Base-by-base conservation (phyloP, 495 filamentous ascomycete species). In the Cetradonia linearis region DNA sequence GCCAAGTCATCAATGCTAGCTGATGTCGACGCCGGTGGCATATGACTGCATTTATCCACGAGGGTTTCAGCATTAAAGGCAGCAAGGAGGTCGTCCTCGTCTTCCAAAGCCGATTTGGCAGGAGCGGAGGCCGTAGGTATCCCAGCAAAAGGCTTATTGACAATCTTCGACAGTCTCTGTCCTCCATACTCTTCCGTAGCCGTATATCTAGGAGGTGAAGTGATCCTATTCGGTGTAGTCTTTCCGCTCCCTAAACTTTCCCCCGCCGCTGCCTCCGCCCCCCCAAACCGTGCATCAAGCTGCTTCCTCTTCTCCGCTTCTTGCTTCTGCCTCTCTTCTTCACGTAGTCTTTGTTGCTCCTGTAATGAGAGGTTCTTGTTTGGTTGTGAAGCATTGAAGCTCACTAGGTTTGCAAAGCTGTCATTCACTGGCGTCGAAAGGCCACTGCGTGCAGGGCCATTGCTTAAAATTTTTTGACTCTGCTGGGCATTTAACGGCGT, bases 381-480 rank as follows among this genome's bases (percentile, higher is more conserved):
- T 72, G 76, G 67, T 65, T 86, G 86, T n/a, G 83, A 77, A 14
- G 82, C 73, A 50, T 81, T 82, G 61, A 92, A 88, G 47, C 82
- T 86, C 25, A 96, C 85, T 23, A 98, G 77, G 67, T 86, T 89
- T 63, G 91, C 86, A 69, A 98, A 98, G 75, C 87, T 94, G 70
- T 96, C 92, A 56, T 79, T 79, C 6, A 79, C 76, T 2, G 86
- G 80, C 38, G 86, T 86, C 7, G 82, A 68, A 5, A 81, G 66
- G 64, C 84, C 82, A 1, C 83, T 77, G 36, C 61, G 38, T 38
- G 60, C 23, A 30, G 53, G 25, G n/a, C 14, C 50, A 30, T 52
- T 56, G 23, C 14, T 16, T 23, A 77, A 76, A 31, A 70, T 71
- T 65, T 69, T 69, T 64, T 73, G 73, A 76, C 61, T 82, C 76